phyloP scores from a whole-genome alignment of 192 early-diverging fungal genomes.

The Linnemannia zychae region DNA sequence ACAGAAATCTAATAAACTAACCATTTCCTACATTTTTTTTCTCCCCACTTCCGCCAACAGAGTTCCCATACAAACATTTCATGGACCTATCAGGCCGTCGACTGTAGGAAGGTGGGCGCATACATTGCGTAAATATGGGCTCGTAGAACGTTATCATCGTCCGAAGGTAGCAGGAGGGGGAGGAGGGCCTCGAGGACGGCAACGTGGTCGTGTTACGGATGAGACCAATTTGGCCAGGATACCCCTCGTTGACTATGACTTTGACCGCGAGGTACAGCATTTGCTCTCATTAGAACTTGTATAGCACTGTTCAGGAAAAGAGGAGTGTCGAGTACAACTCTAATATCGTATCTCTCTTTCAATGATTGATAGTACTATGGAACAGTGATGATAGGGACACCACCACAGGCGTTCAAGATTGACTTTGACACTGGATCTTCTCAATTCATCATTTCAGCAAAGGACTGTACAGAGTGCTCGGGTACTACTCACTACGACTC shows the following conservation, averaged over 20 bases:
- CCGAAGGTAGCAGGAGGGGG: not conserved
- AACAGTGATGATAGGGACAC: constrained; percentile 71
- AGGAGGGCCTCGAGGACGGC: constrained; percentile 1
- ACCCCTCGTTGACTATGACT: constrained; percentile 25
- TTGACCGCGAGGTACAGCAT: constrained; percentile 32
- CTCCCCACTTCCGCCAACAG: not conserved
- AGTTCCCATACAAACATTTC: constrained; percentile 20
- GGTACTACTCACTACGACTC: constrained; percentile 57
- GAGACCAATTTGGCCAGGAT: constrained; percentile 26
- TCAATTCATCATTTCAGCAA: constrained; percentile 57
- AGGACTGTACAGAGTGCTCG: constrained; percentile 29
- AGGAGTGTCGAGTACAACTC: too few species aligned
- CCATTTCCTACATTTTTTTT: not conserved
- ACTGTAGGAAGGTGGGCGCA: constrained; percentile 30
- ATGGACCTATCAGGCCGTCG: constrained; percentile 3
- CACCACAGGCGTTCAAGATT: constrained; percentile 74
- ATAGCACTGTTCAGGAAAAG: too few species aligned
- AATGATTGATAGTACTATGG: constrained; percentile 74
- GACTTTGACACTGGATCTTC: constrained; percentile 82
- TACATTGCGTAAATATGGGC: constrained; percentile 30
- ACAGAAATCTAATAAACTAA: not conserved
- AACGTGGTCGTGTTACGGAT: not conserved
- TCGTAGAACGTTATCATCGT: not conserved
- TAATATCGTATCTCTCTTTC: too few species aligned
- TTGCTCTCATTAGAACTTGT: too few species aligned